These are phyloP conservation scores for Trypanosomatidae sp. DNA, from an alignment of 208 protist genomes.

Conservation along the genomic window DNA sequence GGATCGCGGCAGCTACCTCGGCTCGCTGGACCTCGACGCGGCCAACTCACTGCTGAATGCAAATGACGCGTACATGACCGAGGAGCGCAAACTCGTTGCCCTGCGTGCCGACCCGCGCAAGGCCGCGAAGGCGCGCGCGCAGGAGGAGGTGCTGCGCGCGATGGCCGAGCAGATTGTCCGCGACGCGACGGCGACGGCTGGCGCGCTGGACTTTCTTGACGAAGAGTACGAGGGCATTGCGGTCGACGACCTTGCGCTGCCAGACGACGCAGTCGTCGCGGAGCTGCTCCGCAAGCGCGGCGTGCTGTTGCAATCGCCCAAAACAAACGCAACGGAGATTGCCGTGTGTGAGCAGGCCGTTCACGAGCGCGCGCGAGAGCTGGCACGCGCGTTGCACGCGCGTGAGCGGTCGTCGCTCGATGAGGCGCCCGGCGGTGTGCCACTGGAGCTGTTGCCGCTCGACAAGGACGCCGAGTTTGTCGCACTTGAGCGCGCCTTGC, in stretches of 20 bases:
- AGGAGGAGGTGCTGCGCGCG: slow-evolving; percentile 24
- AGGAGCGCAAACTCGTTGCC: slow-evolving; percentile 17
- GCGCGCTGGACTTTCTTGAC: slow-evolving; percentile 22
- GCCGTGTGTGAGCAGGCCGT: slow-evolving; percentile 10
- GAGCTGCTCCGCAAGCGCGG: slow-evolving; percentile 9
- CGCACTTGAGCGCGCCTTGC: slow-evolving; percentile 21
- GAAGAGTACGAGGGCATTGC: slow-evolving; percentile 23
- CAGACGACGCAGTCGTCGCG: slow-evolving; percentile 11
- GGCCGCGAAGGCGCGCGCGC: slow-evolving; percentile 14
- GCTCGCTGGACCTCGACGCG: slow-evolving; percentile 17
- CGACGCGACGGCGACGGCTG: not conserved
- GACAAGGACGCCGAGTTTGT: slow-evolving; percentile 30
- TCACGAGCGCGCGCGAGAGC: slow-evolving; percentile 14
- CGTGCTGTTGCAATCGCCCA: slow-evolving; percentile 7
- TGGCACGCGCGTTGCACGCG: slow-evolving; percentile 34
- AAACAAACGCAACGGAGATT: slow-evolving; percentile 5
- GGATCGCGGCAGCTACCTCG: slow-evolving; percentile 27
- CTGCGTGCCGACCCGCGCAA: slow-evolving; percentile 53
- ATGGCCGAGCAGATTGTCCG: slow-evolving; percentile 5
- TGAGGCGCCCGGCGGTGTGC: slow-evolving; percentile 15
- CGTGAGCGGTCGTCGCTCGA: slow-evolving; percentile 40
- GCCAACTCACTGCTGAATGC: slow-evolving; percentile 37
- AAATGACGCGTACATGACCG: slow-evolving; percentile 22
- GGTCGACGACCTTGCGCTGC: slow-evolving; percentile 14
- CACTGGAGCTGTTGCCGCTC: slow-evolving; percentile 30